Base-by-base conservation (phyloP, 2,329 filamentous ascomycete species). In the Chrysoporthe puriensis region DNA sequence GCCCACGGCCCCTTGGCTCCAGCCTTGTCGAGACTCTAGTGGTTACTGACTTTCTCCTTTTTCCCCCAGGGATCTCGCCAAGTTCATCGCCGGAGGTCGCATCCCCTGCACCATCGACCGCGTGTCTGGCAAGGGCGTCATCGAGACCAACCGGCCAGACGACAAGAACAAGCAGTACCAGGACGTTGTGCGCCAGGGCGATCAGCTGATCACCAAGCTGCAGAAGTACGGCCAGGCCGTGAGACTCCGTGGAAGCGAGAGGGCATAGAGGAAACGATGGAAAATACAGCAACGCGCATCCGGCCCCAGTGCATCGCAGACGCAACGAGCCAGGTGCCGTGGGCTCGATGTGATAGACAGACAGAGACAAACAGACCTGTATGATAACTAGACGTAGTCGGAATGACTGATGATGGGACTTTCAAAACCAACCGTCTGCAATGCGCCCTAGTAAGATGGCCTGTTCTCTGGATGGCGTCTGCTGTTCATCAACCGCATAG, bases 151-250 rank as follows among this genome's bases (percentile, higher is more conserved):
- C 83, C 88, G 96, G 65, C 94, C 95, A 9, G 96, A 98, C 78
- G 94, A 97, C 83, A 99, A 99, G 90, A 98, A 98, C 86, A 97
- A 97, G 87, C 96, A 99, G 83, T 99, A 99, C 81, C 92, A 94
- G 74, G 96, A 99, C 75, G 94, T 98, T 48, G 94, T 99, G 70
- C 96, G 96, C 83, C 96, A 98, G 79, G 96, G 96, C 43, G 96
- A 99, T 80, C 92, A 97, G 81, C 86, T 99, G 71, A 98, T 99
- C 78, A 99, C 96, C 68, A 99, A 99, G 86, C 85, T 99, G 73
- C 96, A 99, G 83, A 99, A 99, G 86, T 99, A 99, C 79, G 96
- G 96, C 57, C 96, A 99, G 81, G 92, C 96, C 2, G 96, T 99
- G 72, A 88, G 96, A 76, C 85, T 99, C 81, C 89, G 96, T 75